Percentiles rank a stretch among this genome's conserved stretches.
Evolutionary conservation across 2,329 filamentous ascomycete species (phyloP).

Genomic region (Chrysoporthe puriensis): DNA sequence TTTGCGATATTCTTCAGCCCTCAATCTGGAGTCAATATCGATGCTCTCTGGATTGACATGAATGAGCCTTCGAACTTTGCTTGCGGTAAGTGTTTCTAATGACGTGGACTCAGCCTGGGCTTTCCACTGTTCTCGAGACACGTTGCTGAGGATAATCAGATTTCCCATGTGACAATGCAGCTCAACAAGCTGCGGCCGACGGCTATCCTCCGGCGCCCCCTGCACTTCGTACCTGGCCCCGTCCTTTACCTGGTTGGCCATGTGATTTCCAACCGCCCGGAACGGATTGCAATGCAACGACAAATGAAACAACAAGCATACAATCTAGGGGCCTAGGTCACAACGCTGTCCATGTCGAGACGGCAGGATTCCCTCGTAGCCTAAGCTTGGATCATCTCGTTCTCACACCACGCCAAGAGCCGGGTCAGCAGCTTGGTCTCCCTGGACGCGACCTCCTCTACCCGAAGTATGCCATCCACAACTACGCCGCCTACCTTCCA

Average conservation of each 20-base stretch:
- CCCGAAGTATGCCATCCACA: constrained; percentile 68
- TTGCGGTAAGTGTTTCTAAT: constrained; percentile 39
- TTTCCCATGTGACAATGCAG: constrained; percentile 58
- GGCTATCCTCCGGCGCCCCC: constrained; percentile 65
- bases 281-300: constrained; percentile 40
- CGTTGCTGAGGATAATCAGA: constrained; percentile 25
- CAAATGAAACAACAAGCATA: not conserved
- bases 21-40: constrained; percentile 70
- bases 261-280: constrained; percentile 65
- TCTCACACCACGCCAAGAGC: constrained; percentile 31
- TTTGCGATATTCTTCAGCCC: constrained; percentile 67
- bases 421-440: constrained; percentile 57
- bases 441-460: constrained; percentile 65
- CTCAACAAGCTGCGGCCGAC: constrained; percentile 35
- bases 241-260: constrained; percentile 71
- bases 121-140: not conserved
- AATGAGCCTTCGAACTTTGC: constrained; percentile 55
- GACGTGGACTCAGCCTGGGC: not conserved
- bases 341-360: not conserved
- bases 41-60: constrained; percentile 79
- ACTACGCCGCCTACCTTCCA: constrained; percentile 55
- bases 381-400: constrained; percentile 24
- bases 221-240: constrained; percentile 64
- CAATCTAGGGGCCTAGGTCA: constrained; percentile 12
- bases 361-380: not conserved